Conservation (phyloP, 1,139 yeast genomes). For the Yamadazyma aaseri region DNA sequence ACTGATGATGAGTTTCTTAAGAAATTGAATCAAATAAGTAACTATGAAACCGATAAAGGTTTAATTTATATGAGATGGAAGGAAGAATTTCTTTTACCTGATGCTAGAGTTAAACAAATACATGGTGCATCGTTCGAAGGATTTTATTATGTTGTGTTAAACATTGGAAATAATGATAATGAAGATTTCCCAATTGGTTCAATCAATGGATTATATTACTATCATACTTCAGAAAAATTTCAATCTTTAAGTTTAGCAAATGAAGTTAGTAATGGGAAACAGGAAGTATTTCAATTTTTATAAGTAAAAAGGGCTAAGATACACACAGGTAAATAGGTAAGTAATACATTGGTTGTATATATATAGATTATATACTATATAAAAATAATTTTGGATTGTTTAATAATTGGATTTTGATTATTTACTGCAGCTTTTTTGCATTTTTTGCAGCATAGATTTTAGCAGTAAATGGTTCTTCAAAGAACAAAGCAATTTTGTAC, state of each 20-base stretch:
- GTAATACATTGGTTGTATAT: not conserved
- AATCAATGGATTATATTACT: slow-evolving; percentile 79
- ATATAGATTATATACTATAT: not conserved
- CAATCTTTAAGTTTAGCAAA: slow-evolving; percentile 49
- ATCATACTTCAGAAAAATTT: slow-evolving; percentile 70
- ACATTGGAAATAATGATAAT: slow-evolving; percentile 49
- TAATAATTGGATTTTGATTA: not conserved
- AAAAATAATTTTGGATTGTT: no score
- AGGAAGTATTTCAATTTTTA: slow-evolving; percentile 13
- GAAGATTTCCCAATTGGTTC: slow-evolving; percentile 42
- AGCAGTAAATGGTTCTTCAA: slow-evolving; percentile 97
- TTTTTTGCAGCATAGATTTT: slow-evolving; percentile 42
- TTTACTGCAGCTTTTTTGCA: slow-evolving; percentile 5
- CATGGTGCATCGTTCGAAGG: slow-evolving; percentile 92
- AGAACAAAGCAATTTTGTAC: slow-evolving; percentile 79
- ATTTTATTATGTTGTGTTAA: slow-evolving; percentile 82
- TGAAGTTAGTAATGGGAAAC: slow-evolving; percentile 18
- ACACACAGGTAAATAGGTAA: not conserved
- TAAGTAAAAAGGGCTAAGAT: slow-evolving; percentile 1
- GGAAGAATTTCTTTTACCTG: slow-evolving; percentile 82
- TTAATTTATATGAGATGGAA: slow-evolving; percentile 92
- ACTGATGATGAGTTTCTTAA: slow-evolving; percentile 26
- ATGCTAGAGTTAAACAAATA: slow-evolving; percentile 63
- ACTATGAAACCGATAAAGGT: slow-evolving; percentile 29
- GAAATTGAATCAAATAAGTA: slow-evolving; percentile 30